Evolutionary conservation across 768 basidiomycete genomes (phyloP).

Genomic region (Antrodiella citrinella): DNA sequence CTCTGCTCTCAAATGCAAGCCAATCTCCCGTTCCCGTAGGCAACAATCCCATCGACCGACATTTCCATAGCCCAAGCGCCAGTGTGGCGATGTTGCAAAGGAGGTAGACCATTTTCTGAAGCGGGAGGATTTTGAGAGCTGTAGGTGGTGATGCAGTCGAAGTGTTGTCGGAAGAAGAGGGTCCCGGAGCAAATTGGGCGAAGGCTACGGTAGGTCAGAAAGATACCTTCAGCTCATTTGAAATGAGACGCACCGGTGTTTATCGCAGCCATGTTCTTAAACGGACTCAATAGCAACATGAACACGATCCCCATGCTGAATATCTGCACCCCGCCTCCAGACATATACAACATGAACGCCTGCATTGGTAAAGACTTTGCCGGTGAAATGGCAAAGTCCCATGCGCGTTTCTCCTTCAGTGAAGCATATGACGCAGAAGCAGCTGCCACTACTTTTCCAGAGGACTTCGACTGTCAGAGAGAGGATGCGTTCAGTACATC

Average conservation of each 20-base stretch:
- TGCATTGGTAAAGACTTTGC: constrained; percentile 95
- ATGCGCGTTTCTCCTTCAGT: constrained; percentile 73
- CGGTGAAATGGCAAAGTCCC: constrained; percentile 78
- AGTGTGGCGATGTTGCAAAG: constrained; percentile 72
- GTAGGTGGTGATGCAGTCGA: constrained; percentile 1
- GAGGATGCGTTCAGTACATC: background rate
- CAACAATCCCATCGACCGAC: constrained; percentile 83
- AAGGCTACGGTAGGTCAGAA: too few relatives aligned
- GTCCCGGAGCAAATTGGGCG: constrained; percentile 60
- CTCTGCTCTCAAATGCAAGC: constrained; percentile 86
- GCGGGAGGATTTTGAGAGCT: constrained; percentile 47
- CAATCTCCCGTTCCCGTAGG: constrained; percentile 91
- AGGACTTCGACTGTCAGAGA: constrained; percentile 32
- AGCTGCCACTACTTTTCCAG: constrained; percentile 25
- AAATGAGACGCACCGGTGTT: constrained; percentile 52
- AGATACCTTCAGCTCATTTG: background rate
- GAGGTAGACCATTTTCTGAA: constrained; percentile 68
- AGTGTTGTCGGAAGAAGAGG: constrained; percentile 20
- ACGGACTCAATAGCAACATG: constrained; percentile 82
- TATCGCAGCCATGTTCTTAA: constrained; percentile 75
- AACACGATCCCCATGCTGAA: constrained; percentile 96
- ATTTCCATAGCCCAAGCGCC: constrained; percentile 86
- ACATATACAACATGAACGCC: constrained; percentile 98
- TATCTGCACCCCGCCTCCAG: constrained; percentile 90
- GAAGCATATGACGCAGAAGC: constrained; percentile 48